Evolutionary conservation across 2,329 filamentous ascomycete genomes (phyloP).

Genomic region (Epichloe brachyelytri): DNA sequence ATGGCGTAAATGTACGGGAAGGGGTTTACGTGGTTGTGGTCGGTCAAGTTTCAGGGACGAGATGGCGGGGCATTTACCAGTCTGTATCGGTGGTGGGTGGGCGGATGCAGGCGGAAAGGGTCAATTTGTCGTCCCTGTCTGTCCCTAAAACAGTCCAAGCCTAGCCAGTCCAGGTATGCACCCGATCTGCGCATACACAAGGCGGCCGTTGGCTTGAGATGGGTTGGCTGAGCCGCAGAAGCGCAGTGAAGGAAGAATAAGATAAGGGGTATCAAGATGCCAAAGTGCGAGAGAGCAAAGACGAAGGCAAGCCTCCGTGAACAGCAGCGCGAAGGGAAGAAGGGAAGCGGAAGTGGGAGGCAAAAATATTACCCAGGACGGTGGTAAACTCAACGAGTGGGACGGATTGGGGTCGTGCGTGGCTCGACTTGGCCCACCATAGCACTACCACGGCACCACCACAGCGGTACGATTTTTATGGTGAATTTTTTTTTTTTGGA

Average conservation of each 20-base stretch:
- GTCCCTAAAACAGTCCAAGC: not conserved
- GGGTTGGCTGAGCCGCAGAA: not conserved
- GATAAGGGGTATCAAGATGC: not conserved
- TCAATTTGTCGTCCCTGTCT: not conserved
- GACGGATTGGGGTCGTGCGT: too few species aligned
- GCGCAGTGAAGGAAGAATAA: not conserved
- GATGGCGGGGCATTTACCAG: conserved; percentile 6
- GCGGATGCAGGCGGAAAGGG: not conserved
- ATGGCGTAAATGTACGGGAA: not conserved
- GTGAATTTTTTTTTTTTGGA: not conserved
- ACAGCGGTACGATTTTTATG: not conserved
- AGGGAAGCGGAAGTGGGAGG: not conserved
- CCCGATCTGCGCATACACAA: not conserved
- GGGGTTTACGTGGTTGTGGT: conserved; percentile 1
- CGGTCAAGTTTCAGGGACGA: conserved; percentile 1
- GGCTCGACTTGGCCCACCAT: not conserved
- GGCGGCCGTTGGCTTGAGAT: not conserved
- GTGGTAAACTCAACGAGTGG: too few species aligned
- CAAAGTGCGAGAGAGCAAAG: not conserved
- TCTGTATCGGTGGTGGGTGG: not conserved
- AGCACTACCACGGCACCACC: not conserved
- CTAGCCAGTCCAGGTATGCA: not conserved
- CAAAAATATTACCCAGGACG: not conserved
- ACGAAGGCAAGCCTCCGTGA: not conserved
- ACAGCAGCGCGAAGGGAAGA: not conserved